Evolutionary conservation across 2,329 filamentous ascomycete genomes (phyloP), one percentile per base, ranked within the genome.

Genomic region (Annulohypoxylon truncatum): DNA sequence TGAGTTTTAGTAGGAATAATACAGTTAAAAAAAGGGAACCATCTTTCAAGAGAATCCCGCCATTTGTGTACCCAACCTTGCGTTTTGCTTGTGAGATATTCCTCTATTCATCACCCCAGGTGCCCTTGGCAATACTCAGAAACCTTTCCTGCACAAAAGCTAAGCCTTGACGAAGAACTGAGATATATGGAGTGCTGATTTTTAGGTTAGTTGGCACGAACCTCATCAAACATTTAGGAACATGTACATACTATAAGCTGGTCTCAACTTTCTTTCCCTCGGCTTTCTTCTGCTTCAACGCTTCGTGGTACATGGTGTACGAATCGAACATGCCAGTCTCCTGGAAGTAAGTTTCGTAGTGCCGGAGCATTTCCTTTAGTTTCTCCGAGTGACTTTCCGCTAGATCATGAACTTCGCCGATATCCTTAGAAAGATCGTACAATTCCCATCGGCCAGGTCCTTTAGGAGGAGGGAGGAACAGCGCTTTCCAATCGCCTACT

Each of bases 321-420:
- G 65, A 68, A 52, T 71, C 69, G 18, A 70, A 71, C 65, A 71
- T 68, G 9, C 67, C 70, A 24, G 70, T 68, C 56, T 68, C 70
- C 26, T 70, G 65, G 33, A 66, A 71, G 26, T 69, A 71, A 9
- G 64, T 68, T 54, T 69, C 69, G 22, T 68, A 71, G 50, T 68
- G 59, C 2, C 53, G 13, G 33, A 68, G 54, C 66, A 71, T 67
- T 35, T 71, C 66, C 38, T 51, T 63, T 3, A 71, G 35, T 20
- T 65, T 70, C 26, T 61, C 66, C 2, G 63, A 63, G 1, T 65
- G 38, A 15, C 57, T 62, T 46, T 67, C 58, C 13, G 64, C 64
- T 33, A 69, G 29, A n/a, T 69, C 67, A 18, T 67, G 67, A 31
- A 69, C 46, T 46, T 69, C 67, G 46, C 64, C 67, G 20, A 67